Evolutionary conservation across 2,329 filamentous ascomycete species (phyloP).

Genomic region (Lizonia empirigonia): DNA sequence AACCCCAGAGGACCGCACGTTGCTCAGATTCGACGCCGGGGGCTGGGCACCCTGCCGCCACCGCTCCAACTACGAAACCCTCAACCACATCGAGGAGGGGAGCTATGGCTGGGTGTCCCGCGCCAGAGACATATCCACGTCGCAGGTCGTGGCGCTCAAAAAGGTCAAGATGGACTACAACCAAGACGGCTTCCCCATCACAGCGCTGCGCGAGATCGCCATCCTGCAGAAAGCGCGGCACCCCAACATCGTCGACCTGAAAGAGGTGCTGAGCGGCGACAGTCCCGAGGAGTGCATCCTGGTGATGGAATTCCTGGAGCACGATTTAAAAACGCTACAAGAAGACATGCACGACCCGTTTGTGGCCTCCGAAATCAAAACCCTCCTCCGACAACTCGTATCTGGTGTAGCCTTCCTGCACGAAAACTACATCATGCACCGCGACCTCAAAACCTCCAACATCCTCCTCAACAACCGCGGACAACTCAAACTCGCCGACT

Average conservation of each 20-base stretch:
- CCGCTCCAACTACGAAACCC: slow-evolving; percentile 84
- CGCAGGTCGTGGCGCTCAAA: slow-evolving; percentile 87
- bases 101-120: slow-evolving; percentile 94
- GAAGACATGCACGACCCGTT: slow-evolving; percentile 96
- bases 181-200: slow-evolving; percentile 86
- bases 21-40: slow-evolving; percentile 73
- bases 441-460: slow-evolving; percentile 48
- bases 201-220: slow-evolving; percentile 90
- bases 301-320: slow-evolving; percentile 96
- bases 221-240: slow-evolving; percentile 82
- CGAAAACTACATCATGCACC: slow-evolving; percentile 77
- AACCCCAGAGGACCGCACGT: slow-evolving; percentile 53
- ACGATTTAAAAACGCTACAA: slow-evolving; percentile 91
- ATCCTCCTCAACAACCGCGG: slow-evolving; percentile 95
- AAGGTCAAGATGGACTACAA: slow-evolving; percentile 81
- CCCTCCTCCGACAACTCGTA: slow-evolving; percentile 80
- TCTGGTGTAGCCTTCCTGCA: slow-evolving; percentile 86
- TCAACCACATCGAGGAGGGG: slow-evolving; percentile 98
- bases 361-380: slow-evolving; percentile 89
- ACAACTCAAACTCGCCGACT: slow-evolving; percentile 93
- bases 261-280: slow-evolving; percentile 82
- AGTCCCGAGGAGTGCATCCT: slow-evolving; percentile 75
- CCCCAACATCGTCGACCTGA: slow-evolving; percentile 78
- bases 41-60: slow-evolving; percentile 75
- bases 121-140: slow-evolving; percentile 74